Conservation (phyloP, 2,329 filamentous ascomycete genomes). For the Hymenoscyphus scutula region DNA sequence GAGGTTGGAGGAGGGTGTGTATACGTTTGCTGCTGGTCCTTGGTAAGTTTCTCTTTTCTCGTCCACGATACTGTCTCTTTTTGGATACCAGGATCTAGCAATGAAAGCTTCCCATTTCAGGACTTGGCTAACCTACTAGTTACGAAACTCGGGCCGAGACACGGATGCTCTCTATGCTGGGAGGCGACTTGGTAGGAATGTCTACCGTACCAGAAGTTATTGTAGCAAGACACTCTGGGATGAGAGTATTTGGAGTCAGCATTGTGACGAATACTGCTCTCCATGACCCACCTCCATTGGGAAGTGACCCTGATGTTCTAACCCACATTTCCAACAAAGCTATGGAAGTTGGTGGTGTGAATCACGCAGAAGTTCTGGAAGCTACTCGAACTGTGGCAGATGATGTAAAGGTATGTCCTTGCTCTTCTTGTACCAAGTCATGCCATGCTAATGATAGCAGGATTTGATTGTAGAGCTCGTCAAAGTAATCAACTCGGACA, state of each 20-base stretch:
- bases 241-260: constrained; percentile 62
- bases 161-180: constrained; percentile 56
- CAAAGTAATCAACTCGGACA: constrained; percentile 5
- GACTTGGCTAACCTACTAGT: constrained; percentile 19
- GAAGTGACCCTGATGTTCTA: constrained; percentile 47
- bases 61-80: not conserved
- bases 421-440: not conserved
- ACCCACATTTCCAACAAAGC: constrained; percentile 35
- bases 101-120: not conserved
- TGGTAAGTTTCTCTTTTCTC: constrained; percentile 15
- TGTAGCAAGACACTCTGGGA: constrained; percentile 61
- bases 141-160: constrained; percentile 67
- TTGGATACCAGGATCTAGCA: not conserved
- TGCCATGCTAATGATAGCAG: constrained; percentile 12
- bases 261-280: constrained; percentile 65
- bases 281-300: constrained; percentile 55
- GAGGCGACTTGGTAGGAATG: constrained; percentile 70
- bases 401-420: constrained; percentile 38
- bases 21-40: constrained; percentile 24
- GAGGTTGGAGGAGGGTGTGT: constrained; percentile 23
- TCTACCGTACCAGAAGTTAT: constrained; percentile 68
- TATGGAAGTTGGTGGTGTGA: constrained; percentile 58
- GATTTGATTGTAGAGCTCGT: constrained; percentile 18
- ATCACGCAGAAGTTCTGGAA: constrained; percentile 64
- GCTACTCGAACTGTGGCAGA: constrained; percentile 57